These are phyloP conservation scores for Mortierella sp. DNA, from an alignment of 371 early-diverging fungal genomes.

Conservation along the genomic window DNA sequence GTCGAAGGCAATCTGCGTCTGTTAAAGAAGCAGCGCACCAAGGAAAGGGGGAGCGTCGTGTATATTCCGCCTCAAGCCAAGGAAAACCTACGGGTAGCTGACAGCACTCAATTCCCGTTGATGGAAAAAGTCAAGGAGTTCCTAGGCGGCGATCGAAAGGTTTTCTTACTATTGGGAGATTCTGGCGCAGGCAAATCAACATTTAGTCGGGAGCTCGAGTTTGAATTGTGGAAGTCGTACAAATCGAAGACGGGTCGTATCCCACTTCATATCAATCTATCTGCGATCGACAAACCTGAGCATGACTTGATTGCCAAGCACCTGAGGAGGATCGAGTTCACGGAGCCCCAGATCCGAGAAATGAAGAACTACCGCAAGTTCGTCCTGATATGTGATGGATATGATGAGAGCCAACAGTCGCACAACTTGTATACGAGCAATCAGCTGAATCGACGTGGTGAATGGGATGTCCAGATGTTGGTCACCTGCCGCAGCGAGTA, in stretches of 20 bases:
- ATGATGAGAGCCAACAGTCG: neutral
- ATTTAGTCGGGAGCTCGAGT: constrained; percentile 5
- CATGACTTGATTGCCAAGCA: no score
- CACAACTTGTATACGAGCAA: constrained; percentile 3
- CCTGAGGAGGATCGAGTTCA: no score
- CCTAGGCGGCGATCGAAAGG: constrained; percentile 4
- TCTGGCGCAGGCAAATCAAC: constrained; percentile 14
- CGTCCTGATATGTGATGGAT: no score
- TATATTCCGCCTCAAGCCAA: constrained; percentile 9
- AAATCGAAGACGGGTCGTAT: neutral
- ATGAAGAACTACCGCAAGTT: no score
- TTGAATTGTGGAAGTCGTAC: constrained; percentile 8
- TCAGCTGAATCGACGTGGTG: neutral
- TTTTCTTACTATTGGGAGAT: constrained; percentile 14
- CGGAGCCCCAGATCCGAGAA: no score
- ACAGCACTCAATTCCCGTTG: neutral
- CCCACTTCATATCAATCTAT: no score
- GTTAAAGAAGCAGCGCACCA: no score
- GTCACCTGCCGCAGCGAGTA: constrained; percentile 14
- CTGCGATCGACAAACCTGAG: no score
- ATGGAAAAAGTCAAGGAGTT: constrained; percentile 10
- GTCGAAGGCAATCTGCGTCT: no score
- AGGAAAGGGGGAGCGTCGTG: no score
- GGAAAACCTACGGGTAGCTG: neutral
- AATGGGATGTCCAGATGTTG: constrained; percentile 4